Evolutionary conservation across 345 rosid genomes (phyloP).

Genomic region (Lenwebbia sp.): DNA sequence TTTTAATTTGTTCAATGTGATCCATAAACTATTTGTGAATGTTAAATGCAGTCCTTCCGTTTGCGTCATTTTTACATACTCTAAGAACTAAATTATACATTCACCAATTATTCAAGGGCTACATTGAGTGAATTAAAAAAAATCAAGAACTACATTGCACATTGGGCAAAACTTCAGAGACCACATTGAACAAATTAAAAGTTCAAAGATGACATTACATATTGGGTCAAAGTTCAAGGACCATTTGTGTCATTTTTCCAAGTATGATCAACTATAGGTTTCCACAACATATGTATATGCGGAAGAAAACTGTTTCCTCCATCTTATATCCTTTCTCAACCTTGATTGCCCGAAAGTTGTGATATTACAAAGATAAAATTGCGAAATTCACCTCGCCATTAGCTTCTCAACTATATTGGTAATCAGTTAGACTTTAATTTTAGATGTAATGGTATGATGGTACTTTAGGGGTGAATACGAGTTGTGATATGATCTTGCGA

Average conservation of each 20-base stretch:
- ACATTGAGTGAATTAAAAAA: not conserved
- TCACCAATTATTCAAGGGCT: not conserved
- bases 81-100: not conserved
- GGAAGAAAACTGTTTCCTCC: not conserved
- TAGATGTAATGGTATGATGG: not conserved
- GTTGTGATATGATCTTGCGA: not conserved
- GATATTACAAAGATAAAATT: not conserved
- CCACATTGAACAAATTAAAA: not conserved
- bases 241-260: not conserved
- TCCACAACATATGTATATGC: not conserved
- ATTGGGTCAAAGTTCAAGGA: not conserved
- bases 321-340: not conserved
- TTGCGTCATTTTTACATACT: not conserved
- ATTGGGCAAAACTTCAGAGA: not conserved
- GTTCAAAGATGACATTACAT: not conserved
- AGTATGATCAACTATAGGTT: not conserved
- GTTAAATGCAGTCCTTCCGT: not conserved
- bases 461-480: not conserved
- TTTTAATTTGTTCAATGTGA: too few species aligned
- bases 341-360: not conserved
- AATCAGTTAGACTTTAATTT: not conserved
- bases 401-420: not conserved
- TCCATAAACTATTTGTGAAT: not conserved
- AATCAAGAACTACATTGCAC: not conserved
- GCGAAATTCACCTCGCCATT: not conserved